phyloP scores from a whole-genome alignment of 2,329 filamentous ascomycete genomes.

The Monosporascus sp. region DNA sequence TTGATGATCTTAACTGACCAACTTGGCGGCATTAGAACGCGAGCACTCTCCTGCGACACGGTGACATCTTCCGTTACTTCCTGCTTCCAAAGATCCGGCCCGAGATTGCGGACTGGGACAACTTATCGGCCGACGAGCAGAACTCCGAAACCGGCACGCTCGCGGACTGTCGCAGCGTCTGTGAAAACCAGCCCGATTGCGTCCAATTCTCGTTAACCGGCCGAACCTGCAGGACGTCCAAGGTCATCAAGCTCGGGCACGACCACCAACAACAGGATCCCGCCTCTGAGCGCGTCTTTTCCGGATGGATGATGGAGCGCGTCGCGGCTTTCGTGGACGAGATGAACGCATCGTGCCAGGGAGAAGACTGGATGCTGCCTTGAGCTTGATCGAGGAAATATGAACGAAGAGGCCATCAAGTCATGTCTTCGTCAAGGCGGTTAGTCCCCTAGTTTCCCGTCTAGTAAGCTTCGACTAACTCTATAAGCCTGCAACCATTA shows the following conservation, averaged over 20 bases:
- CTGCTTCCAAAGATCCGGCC: conserved; percentile 19
- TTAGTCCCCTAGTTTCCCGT: no score
- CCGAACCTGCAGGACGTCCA: conserved; percentile 22
- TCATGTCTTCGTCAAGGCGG: no score
- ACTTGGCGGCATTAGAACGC: conserved; percentile 12
- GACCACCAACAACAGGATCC: conserved; percentile 1
- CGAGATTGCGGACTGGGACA: conserved; percentile 25
- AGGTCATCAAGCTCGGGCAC: conserved; percentile 20
- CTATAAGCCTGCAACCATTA: no score
- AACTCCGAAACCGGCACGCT: conserved; percentile 13
- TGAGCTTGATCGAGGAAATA: background rate
- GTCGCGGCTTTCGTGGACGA: conserved; percentile 20
- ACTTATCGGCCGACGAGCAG: conserved; percentile 21
- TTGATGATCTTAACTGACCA: background rate
- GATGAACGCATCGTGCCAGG: conserved; percentile 19
- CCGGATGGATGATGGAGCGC: conserved; percentile 27
- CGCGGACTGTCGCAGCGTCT: conserved; percentile 20
- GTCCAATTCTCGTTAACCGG: conserved; percentile 26
- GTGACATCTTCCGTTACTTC: conserved; percentile 24
- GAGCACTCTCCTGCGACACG: conserved; percentile 19
- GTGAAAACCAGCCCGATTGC: conserved; percentile 20
- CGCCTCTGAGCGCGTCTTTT: conserved; percentile 14
- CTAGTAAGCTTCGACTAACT: no score
- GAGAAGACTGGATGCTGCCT: conserved; percentile 19
- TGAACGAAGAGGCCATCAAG: no score